Conservation (phyloP, 768 basidiomycete genomes). For the Amylocystis lapponica region DNA sequence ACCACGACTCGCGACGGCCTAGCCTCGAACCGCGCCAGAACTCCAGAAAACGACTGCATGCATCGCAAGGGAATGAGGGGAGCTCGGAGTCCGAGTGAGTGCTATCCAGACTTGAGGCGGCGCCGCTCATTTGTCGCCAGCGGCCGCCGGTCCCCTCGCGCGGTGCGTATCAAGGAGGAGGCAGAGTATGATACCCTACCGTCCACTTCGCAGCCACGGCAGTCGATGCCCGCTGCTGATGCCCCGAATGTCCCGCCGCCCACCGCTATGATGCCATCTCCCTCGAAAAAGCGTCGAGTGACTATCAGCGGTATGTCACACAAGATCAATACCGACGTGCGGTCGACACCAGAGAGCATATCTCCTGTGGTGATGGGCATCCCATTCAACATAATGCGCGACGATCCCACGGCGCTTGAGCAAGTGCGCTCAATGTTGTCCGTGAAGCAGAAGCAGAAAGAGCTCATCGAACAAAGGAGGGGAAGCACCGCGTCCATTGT, state of each 20-base stretch:
- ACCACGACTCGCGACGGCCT: constrained; percentile 16
- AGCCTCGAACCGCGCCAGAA: constrained; percentile 14
- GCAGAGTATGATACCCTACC: constrained; percentile 44
- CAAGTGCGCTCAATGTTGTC: constrained; percentile 57
- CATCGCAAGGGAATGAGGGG: constrained; percentile 28
- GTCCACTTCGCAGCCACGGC: constrained; percentile 26
- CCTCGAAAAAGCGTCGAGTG: constrained; percentile 61
- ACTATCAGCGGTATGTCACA: constrained; percentile 60
- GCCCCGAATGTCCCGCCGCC: constrained; percentile 23
- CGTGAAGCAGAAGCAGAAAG: constrained; percentile 68
- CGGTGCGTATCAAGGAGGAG: constrained; percentile 58
- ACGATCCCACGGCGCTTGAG: constrained; percentile 54
- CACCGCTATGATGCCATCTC: constrained; percentile 34
- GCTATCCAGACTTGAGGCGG: constrained; percentile 4
- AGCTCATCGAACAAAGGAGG: constrained; percentile 63
- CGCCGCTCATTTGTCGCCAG: constrained; percentile 18
- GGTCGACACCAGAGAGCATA: constrained; percentile 45
- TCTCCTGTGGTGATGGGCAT: constrained; percentile 62
- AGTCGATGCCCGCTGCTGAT: constrained; percentile 11
- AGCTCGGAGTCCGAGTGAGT: constrained; percentile 43
- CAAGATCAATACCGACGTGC: constrained; percentile 49
- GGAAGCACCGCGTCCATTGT: constrained; percentile 41
- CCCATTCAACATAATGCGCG: constrained; percentile 47
- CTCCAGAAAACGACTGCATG: constrained; percentile 22
- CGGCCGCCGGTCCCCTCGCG: constrained; percentile 39